A percentile compares a stretch with the other conserved stretches of the same genome.
Evolutionary conservation across 495 filamentous ascomycete species (phyloP).

Genomic region (Cercophora samala): DNA sequence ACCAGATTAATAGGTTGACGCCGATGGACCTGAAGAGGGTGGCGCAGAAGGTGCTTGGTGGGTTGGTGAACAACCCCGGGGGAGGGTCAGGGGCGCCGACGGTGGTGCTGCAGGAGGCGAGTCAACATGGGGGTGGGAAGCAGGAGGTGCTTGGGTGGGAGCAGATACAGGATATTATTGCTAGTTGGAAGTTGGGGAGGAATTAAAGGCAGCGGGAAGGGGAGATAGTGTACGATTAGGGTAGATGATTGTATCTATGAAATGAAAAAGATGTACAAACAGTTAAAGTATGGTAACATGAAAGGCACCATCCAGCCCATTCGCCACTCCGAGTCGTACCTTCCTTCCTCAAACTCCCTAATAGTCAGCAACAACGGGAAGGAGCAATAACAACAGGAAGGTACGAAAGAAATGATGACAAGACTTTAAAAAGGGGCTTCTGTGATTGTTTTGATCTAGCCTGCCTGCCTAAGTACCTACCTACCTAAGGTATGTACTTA

Average conservation of each 20-base stretch:
- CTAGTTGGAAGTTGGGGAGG: slow-evolving; percentile 75
- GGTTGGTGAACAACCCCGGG: slow-evolving; percentile 70
- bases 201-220: slow-evolving; percentile 22
- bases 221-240: slow-evolving; percentile 14
- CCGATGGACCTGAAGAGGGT: slow-evolving; percentile 80
- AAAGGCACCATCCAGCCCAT: not conserved
- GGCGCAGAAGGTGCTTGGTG: slow-evolving; percentile 74
- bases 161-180: slow-evolving; percentile 82
- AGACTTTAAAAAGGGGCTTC: no score
- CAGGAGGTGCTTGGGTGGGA: slow-evolving; percentile 66
- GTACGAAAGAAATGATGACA: no score
- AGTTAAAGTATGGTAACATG: not conserved
- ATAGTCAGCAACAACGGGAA: no score
- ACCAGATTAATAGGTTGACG: slow-evolving; percentile 75
- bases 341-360: no score
- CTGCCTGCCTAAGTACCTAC: not conserved
- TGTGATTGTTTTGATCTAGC: no score
- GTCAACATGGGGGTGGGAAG: slow-evolving; percentile 39
- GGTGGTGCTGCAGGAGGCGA: slow-evolving; percentile 78
- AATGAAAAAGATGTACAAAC: not conserved
- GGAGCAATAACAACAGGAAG: no score
- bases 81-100: slow-evolving; percentile 89
- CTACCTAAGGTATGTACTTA: not conserved
- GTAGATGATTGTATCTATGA: not conserved
- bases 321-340: no score